Base-by-base conservation (phyloP, 306 rosid genomes). In the Lathyrus oleraceus region DNA sequence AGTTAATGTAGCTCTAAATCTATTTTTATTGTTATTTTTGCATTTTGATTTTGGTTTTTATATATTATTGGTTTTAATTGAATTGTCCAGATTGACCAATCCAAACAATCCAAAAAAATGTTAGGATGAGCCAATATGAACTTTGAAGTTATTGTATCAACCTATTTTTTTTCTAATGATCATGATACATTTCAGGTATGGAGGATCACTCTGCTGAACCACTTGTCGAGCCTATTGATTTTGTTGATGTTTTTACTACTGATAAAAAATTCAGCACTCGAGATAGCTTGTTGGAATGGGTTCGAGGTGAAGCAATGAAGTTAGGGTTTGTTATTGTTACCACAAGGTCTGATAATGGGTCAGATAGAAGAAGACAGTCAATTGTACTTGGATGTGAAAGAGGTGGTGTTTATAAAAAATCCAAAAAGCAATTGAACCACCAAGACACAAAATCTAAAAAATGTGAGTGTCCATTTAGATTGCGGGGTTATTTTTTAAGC, bases 101-200 rank as follows among this genome's bases (percentile, higher is more conserved):
- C 52, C 15, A 3, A 8, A n/a, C 53, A 47, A n/a, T 47, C 21
- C 21, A 49, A 49, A 49, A 17, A 17, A 49, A 21, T 17, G 56
- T 17, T 11, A 21, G 4, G 10, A 49, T 49, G 20, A 4, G 23
- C 13, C 13, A 16, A 17, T 17, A 4, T 17, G 20, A 17, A 16
- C 20, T 16, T 21, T 5, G 23, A 16, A 5, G 13, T 49, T 49
- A 17, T 11, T 49, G 56, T 49, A 49, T 8, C 9, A 17, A 11
- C 12, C 10, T 47, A 2, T 47, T 47, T 49, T 49, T 19, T 5
- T 49, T 19, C 11, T 17, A 21, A 17, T 3, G 56, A 49, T 7
- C 25, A 49, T 8, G 25, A 49, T 49, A 49, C 56, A 49, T 49
- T 49, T 49, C 56, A 49, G 56, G 56, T 49, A 49, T 49, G 56